These are phyloP conservation scores for Sclerotinia borealis DNA, from an alignment of 2,329 filamentous ascomycete species.

Conservation along the genomic window DNA sequence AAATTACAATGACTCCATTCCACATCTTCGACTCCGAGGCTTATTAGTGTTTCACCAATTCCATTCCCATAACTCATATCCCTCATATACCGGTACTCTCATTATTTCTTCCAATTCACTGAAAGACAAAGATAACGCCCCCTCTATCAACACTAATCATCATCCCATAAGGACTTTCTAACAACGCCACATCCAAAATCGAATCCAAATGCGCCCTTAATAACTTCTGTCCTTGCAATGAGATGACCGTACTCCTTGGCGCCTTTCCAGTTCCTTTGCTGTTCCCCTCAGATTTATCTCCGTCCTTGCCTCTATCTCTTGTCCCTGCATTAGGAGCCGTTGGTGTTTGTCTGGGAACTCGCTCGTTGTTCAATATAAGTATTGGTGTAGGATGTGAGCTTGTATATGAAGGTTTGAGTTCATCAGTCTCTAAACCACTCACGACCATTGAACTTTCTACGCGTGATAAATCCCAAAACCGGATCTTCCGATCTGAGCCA, in stretches of 20 bases:
- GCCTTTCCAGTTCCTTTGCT: slow-evolving; percentile 39
- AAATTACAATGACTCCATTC: not conserved
- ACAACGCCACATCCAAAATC: slow-evolving; percentile 78
- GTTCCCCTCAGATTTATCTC: slow-evolving; percentile 25
- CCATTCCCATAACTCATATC: slow-evolving; percentile 17
- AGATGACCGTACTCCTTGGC: slow-evolving; percentile 77
- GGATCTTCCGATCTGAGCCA: slow-evolving; percentile 81
- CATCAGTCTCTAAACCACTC: slow-evolving; percentile 67
- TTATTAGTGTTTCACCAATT: not conserved
- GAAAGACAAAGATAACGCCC: slow-evolving; percentile 81
- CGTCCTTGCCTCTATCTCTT: slow-evolving; percentile 10
- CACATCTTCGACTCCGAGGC: not conserved
- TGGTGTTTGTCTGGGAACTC: slow-evolving; percentile 25
- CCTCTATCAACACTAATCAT: slow-evolving; percentile 83
- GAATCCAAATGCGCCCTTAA: slow-evolving; percentile 82
- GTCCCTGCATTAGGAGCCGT: slow-evolving; percentile 31
- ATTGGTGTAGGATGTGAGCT: slow-evolving; percentile 55
- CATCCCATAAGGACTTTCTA: slow-evolving; percentile 90
- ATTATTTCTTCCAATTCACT: slow-evolving; percentile 19
- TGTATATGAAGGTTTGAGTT: slow-evolving; percentile 67
- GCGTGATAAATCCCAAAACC: slow-evolving; percentile 85
- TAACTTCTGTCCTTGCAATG: slow-evolving; percentile 78
- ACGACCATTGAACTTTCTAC: slow-evolving; percentile 74
- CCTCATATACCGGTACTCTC: not conserved
- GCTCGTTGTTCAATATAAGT: slow-evolving; percentile 61